These are phyloP conservation scores for Alternaria sp. DNA, from an alignment of 2,329 filamentous ascomycete genomes.

Conservation along the genomic window DNA sequence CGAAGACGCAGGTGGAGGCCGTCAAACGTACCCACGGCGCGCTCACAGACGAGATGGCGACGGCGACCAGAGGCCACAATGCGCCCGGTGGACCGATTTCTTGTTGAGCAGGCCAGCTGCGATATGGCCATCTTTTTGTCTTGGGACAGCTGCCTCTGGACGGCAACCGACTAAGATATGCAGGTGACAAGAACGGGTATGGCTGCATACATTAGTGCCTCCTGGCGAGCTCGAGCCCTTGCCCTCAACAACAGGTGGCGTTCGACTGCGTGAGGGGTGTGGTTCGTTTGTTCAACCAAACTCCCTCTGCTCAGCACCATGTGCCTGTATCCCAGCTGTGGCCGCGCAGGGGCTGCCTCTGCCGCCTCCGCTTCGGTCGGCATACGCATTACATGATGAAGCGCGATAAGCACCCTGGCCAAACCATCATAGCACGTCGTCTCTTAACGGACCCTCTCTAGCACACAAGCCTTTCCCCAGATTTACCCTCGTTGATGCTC, in stretches of 20 bases:
- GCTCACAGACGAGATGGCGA: background rate
- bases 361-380: conserved; percentile 18
- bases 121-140: conserved; percentile 7
- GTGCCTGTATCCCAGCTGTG: conserved; percentile 2
- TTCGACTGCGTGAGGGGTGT: conserved; percentile 6
- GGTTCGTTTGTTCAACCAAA: conserved; percentile 12
- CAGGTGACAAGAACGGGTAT: conserved; percentile 15
- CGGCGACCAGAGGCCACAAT: background rate
- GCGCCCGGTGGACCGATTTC: conserved; percentile 5
- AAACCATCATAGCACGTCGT: conserved; percentile 17
- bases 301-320: conserved; percentile 2
- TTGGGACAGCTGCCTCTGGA: conserved; percentile 7
- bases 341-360: background rate
- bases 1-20: conserved; percentile 3
- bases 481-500: conserved; percentile 25
- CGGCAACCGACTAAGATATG: conserved; percentile 10
- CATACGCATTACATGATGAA: conserved; percentile 18
- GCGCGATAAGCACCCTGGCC: conserved; percentile 30
- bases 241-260: conserved; percentile 15
- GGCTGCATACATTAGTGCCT: conserved; percentile 8
- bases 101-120: conserved; percentile 17
- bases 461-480: conserved; percentile 38
- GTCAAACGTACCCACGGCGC: background rate
- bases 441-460: conserved; percentile 9
- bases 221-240: conserved; percentile 3